A percentile compares a stretch with the other conserved stretches of the same genome.
phyloP scores from a whole-genome alignment of 306 rosid genomes.

The Rosa chinensis region DNA sequence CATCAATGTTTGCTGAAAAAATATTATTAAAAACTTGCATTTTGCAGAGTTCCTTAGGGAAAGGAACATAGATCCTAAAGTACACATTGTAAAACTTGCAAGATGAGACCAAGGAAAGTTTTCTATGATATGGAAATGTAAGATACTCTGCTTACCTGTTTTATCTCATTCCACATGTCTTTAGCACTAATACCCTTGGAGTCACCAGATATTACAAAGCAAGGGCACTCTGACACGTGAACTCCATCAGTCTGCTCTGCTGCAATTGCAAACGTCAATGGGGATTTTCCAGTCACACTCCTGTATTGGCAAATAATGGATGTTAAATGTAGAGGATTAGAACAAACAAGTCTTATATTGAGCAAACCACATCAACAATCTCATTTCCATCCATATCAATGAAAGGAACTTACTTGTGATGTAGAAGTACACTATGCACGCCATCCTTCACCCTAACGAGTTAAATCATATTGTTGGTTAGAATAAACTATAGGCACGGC shows the following conservation, averaged over 20 bases:
- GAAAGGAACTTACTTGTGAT: conserved; percentile 64
- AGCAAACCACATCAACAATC: conserved; percentile 20
- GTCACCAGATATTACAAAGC: conserved; percentile 75
- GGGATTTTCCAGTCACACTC: conserved; percentile 62
- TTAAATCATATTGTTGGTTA: conserved; percentile 36
- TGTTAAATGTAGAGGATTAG: neutral
- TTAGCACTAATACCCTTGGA: conserved; percentile 68
- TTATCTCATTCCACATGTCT: conserved; percentile 88
- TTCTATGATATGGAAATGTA: conserved; percentile 1
- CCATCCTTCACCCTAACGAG: conserved; percentile 68
- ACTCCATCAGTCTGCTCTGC: conserved; percentile 72
- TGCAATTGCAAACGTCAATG: conserved; percentile 89
- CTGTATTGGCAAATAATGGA: conserved; percentile 39
- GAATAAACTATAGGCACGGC: conserved; percentile 23
- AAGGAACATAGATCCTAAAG: neutral
- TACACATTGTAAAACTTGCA: neutral
- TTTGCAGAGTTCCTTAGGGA: neutral
- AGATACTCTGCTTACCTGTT: conserved; percentile 52
- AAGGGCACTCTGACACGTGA: conserved; percentile 80
- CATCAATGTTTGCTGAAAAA: neutral
- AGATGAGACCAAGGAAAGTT: conserved; percentile 3
- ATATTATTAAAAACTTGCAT: neutral
- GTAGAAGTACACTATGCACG: conserved; percentile 73
- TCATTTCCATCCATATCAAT: conserved; percentile 4
- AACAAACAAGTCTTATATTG: conserved; percentile 13